phyloP scores from a whole-genome alignment of 1,284 basidiomycete genomes.

The Boletus semigastroideus region DNA sequence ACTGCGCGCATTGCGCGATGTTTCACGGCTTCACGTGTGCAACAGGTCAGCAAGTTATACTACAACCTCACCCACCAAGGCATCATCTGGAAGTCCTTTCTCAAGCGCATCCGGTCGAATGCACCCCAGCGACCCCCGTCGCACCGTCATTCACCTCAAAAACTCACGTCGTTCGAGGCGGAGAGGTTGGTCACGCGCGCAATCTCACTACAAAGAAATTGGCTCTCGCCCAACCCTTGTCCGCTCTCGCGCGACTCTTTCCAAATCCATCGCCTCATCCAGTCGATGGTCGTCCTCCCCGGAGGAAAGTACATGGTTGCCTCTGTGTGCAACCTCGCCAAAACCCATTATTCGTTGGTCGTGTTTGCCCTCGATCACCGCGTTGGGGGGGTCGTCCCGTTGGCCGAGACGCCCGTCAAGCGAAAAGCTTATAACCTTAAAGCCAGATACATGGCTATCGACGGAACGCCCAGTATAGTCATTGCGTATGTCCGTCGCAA shows the following conservation, averaged over 20 bases:
- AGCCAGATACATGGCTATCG: slow-evolving; percentile 59
- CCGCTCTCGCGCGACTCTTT: slow-evolving; percentile 38
- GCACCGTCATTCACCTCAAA: slow-evolving; percentile 42
- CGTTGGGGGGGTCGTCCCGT: slow-evolving; percentile 41
- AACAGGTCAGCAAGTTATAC: slow-evolving; percentile 53
- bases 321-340: slow-evolving; percentile 48
- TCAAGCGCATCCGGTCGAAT: slow-evolving; percentile 50
- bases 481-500: slow-evolving; percentile 51
- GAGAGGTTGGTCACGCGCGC: slow-evolving; percentile 64
- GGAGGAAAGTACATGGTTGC: slow-evolving; percentile 70
- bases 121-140: slow-evolving; percentile 66
- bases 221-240: slow-evolving; percentile 43
- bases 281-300: slow-evolving; percentile 61
- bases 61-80: slow-evolving; percentile 65
- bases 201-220: slow-evolving; percentile 59
- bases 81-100: slow-evolving; percentile 66
- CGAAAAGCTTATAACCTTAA: slow-evolving; percentile 58
- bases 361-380: slow-evolving; percentile 61
- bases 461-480: slow-evolving; percentile 52
- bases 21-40: background rate
- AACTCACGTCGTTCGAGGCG: slow-evolving; percentile 53
- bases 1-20: background rate
- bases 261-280: slow-evolving; percentile 44
- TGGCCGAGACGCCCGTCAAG: slow-evolving; percentile 51
- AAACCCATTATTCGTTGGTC: slow-evolving; percentile 48